phyloP scores from a whole-genome alignment of 2,329 filamentous ascomycete species.

The Lasiodiplodia theobromae region DNA sequence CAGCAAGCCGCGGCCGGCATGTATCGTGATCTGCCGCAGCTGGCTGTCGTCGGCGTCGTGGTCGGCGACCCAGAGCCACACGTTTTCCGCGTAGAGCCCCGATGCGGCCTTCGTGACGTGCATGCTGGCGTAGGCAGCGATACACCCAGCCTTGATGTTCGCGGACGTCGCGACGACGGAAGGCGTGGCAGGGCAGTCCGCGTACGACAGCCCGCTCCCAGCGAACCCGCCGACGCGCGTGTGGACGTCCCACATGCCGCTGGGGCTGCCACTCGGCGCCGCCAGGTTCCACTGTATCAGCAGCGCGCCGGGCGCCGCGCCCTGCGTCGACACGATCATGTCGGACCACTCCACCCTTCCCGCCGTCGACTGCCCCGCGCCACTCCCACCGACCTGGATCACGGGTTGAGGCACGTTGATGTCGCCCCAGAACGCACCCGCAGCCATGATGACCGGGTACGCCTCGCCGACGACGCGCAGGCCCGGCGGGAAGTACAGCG shows the following conservation, averaged over 20 bases:
- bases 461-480: slow-evolving; percentile 85
- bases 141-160: slow-evolving; percentile 67
- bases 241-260: slow-evolving; percentile 87
- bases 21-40: slow-evolving; percentile 79
- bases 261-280: too few species aligned
- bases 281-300: slow-evolving; percentile 76
- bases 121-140: slow-evolving; percentile 68
- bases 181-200: slow-evolving; percentile 79
- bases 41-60: slow-evolving; percentile 82
- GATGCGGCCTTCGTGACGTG: slow-evolving; percentile 62
- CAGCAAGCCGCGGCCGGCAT: slow-evolving; percentile 81
- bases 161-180: slow-evolving; percentile 59
- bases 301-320: slow-evolving; percentile 70
- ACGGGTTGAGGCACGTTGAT: slow-evolving; percentile 68
- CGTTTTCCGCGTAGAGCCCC: slow-evolving; percentile 80
- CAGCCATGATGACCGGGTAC: slow-evolving; percentile 82
- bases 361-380: slow-evolving; percentile 36
- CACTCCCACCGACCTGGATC: slow-evolving; percentile 69
- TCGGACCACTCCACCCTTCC: slow-evolving; percentile 80
- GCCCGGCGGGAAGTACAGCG: slow-evolving; percentile 67
- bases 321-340: slow-evolving; percentile 73
- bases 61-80: slow-evolving; percentile 91
- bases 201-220: slow-evolving; percentile 78
- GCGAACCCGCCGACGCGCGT: slow-evolving; percentile 81
- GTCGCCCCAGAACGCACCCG: slow-evolving; percentile 60